Base-by-base conservation (phyloP, 148 eudicot species). In the Cornus florida region DNA sequence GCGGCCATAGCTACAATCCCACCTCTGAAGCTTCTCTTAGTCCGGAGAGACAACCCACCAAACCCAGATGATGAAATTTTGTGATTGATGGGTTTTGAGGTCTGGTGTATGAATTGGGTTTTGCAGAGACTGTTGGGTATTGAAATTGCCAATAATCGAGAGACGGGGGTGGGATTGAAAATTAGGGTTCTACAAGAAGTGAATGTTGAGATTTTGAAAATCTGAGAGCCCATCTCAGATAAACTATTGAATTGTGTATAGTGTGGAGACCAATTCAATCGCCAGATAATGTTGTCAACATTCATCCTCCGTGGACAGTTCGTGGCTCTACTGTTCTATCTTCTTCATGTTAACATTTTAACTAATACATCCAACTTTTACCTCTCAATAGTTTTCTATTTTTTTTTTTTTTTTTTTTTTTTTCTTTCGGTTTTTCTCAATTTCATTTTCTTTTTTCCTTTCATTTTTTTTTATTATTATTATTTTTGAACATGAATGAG, bases 1-100 rank as follows among this genome's bases (percentile, higher is more conserved):
- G 85, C 72, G 24, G 94, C 90, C 98, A 92, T 92, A 57, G 91
- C 86, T n/a, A 82, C 83, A 67, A 75, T 73, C 31, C 84, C 69
- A 41, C 89, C 72, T 62, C 88, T 84, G 80, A 86, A 89, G 70
- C 83, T 66, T 64, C 83, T 83, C 53, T 80, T 78, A 17, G 71
- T 48, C 72, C 65, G 83, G 59, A 46, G 71, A 77, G 71, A 65
- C 62, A 76, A 77, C 78, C 75, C 81, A 35, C 86, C 71, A 74
- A 76, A 80, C 82, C 91, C 87, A 81, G 81, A 5, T 62, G 82
- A 69, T 8, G 73, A 83, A 82, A 10, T 76, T 32, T 46, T 16
- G 48, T 35, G 35, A 80, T 74, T 69, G 19, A 22, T 19, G 50
- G 80, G 43, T 80, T 82, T 80, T 46, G 84, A 73, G 12, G 48